These are phyloP conservation scores for Saprolegnia diclina DNA, from an alignment of 352 stramenopile genomes.

Conservation along the genomic window DNA sequence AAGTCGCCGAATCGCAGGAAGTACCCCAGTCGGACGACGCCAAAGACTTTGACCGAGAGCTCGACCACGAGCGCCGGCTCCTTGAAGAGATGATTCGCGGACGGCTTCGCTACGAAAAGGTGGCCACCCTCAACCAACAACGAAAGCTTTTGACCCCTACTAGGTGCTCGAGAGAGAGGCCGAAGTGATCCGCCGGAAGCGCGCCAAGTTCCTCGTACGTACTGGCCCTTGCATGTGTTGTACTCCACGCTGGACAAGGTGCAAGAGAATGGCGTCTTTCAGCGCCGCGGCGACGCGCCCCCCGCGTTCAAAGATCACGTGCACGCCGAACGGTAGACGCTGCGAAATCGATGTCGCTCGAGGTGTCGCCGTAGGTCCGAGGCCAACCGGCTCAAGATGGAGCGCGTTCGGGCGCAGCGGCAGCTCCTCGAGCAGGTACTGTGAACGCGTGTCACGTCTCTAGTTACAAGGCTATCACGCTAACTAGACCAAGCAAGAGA, in stretches of 20 bases:
- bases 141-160: neutral
- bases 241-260: neutral
- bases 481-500: constrained; percentile 14
- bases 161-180: constrained; percentile 25
- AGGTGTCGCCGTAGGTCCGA: neutral
- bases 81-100: constrained; percentile 25
- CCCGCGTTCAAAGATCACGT: constrained; percentile 1
- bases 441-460: too few relatives aligned
- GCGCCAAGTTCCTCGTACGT: constrained; percentile 13
- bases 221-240: neutral
- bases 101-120: constrained; percentile 25
- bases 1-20: neutral
- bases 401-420: constrained; percentile 19
- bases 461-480: too few relatives aligned
- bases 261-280: constrained; percentile 18
- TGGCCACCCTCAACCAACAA: neutral
- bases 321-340: constrained; percentile 11
- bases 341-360: neutral
- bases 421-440: constrained; percentile 19
- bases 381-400: constrained; percentile 19
- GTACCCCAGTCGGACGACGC: neutral
- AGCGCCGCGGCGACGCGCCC: neutral
- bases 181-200: neutral
- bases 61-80: constrained; percentile 19
- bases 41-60: constrained; percentile 7